Percentiles rank a stretch among this genome's conserved stretches.
These are phyloP conservation scores for Arthrinium phaeospermum DNA, from an alignment of 2,329 filamentous ascomycete genomes.

Conservation along the genomic window DNA sequence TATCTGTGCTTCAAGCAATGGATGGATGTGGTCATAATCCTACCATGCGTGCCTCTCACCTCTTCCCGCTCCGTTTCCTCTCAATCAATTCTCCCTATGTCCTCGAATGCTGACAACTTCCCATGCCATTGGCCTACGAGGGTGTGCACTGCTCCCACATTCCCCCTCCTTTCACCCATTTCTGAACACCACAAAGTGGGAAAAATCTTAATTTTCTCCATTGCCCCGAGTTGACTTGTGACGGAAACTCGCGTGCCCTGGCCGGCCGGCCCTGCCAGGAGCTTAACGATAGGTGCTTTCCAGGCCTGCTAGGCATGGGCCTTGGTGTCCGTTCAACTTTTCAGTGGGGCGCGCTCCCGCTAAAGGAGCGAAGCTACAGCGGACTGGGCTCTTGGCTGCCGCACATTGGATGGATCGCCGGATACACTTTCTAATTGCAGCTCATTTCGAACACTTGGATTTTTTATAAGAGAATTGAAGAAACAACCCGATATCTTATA, in stretches of 20 bases:
- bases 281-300: neutral
- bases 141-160: neutral
- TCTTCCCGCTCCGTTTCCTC: too few relatives aligned
- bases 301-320: neutral
- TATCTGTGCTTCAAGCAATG: neutral
- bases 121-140: neutral
- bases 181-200: neutral
- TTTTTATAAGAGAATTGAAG: neutral
- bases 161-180: constrained; percentile 3
- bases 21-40: neutral
- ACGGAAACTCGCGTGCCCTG: constrained; percentile 5
- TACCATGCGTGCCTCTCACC: too few relatives aligned
- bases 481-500: neutral
- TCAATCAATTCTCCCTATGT: neutral
- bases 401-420: constrained; percentile 8
- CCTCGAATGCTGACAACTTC: neutral
- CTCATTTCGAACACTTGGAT: neutral
- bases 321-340: constrained; percentile 12
- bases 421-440: constrained; percentile 8
- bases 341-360: neutral
- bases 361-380: neutral
- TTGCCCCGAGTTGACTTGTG: neutral
- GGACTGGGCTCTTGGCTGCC: constrained; percentile 8
- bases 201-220: neutral
- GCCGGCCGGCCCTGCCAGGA: neutral